A percentile compares a stretch with the other conserved stretches of the same genome.
Conservation (phyloP, 352 stramenopile species). For the Globisporangium canariense region DNA sequence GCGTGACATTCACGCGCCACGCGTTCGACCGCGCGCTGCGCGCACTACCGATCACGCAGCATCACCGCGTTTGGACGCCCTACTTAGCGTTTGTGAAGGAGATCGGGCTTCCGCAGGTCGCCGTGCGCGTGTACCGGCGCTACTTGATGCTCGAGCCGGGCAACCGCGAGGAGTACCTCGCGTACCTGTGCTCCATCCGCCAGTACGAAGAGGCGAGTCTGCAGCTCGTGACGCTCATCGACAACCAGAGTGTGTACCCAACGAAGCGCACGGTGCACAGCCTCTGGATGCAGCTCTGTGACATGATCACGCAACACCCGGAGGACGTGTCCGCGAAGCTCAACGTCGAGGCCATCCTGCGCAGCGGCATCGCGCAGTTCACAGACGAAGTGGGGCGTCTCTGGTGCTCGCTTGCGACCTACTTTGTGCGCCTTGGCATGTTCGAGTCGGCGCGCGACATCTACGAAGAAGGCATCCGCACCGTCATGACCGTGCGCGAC, state of each 20-base stretch:
- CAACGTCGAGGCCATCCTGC: slow-evolving; percentile 95
- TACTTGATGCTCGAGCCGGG: slow-evolving; percentile 86
- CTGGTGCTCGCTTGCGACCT: slow-evolving; percentile 97
- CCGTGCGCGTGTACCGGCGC: slow-evolving; percentile 81
- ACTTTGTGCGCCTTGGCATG: slow-evolving; percentile 95
- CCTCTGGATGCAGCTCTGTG: slow-evolving; percentile 97
- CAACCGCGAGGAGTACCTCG: slow-evolving; percentile 69
- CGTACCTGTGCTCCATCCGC: slow-evolving; percentile 69
- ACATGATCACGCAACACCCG: slow-evolving; percentile 95
- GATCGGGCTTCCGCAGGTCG: slow-evolving; percentile 69
- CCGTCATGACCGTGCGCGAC: slow-evolving; percentile 88
- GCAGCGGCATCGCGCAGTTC: slow-evolving; percentile 91
- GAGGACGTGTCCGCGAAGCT: slow-evolving; percentile 83
- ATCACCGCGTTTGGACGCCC: slow-evolving; percentile 94
- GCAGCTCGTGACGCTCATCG: slow-evolving; percentile 80
- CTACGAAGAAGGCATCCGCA: slow-evolving; percentile 91
- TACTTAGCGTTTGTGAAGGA: slow-evolving; percentile 91
- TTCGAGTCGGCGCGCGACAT: slow-evolving; percentile 97
- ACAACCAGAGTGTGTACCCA: slow-evolving; percentile 50
- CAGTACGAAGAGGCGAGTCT: slow-evolving; percentile 80
- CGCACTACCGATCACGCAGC: slow-evolving; percentile 96
- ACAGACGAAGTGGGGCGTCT: slow-evolving; percentile 96
- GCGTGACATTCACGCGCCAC: slow-evolving; percentile 76
- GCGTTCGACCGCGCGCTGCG: slow-evolving; percentile 95
- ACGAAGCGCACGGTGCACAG: slow-evolving; percentile 83